Evolutionary conservation across 306 rosid genomes (phyloP).

Genomic region (Malus orientalis): DNA sequence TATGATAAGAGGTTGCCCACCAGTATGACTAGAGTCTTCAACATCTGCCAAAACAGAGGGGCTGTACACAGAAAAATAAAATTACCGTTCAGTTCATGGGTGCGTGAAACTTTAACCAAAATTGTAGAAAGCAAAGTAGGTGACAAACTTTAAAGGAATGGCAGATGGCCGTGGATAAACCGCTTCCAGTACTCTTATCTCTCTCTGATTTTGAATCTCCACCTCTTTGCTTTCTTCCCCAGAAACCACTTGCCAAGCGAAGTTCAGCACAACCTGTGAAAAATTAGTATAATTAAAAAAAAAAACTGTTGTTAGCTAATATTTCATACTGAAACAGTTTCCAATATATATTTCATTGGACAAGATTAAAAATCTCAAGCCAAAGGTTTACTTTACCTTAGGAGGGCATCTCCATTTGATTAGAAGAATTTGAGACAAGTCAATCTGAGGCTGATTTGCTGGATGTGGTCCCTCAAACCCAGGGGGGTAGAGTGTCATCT

Average conservation of each 20-base stretch:
- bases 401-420: conserved; percentile 65
- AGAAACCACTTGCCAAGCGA: conserved; percentile 73
- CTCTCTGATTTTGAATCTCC: conserved; percentile 62
- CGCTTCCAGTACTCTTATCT: conserved; percentile 87
- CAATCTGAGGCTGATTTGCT: conserved; percentile 48
- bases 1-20: conserved; percentile 37
- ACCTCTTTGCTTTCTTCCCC: conserved; percentile 84
- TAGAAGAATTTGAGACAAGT: conserved; percentile 59
- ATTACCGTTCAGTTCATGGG: conserved; percentile 1
- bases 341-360: not conserved
- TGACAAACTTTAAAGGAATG: conserved; percentile 70
- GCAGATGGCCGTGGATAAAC: conserved; percentile 81
- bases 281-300: conserved; percentile 1
- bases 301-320: not conserved
- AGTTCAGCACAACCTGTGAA: conserved; percentile 49
- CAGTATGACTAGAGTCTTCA: conserved; percentile 29
- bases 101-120: not conserved
- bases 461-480: conserved; percentile 76
- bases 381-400: conserved; percentile 33
- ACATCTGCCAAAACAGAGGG: conserved; percentile 41
- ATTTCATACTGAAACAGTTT: too few species aligned
- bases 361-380: conserved; percentile 1
- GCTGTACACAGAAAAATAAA: conserved; percentile 27
- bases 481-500: conserved; percentile 74
- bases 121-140: conserved; percentile 18